Percentiles rank a stretch among this genome's conserved stretches.
Evolutionary conservation across 305 asterid species (phyloP).

Genomic region (Solanum chacoense): DNA sequence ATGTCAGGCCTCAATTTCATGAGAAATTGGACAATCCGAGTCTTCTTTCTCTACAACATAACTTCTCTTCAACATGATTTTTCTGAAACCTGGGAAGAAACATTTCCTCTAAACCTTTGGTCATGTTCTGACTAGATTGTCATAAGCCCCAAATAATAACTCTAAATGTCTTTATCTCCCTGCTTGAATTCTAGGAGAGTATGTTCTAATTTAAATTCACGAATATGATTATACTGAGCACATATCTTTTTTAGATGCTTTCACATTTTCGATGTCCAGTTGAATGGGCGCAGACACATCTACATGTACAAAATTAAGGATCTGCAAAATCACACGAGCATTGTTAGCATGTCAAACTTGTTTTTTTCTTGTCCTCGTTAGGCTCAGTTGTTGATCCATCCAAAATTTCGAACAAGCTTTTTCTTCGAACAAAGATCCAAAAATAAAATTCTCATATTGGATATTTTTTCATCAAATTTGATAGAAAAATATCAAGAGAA

Average conservation of each 20-base stretch:
- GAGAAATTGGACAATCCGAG: not conserved
- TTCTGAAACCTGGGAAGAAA: not conserved
- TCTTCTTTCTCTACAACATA: not conserved
- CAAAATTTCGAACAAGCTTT: not conserved
- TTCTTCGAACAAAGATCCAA: not conserved
- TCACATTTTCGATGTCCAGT: not conserved
- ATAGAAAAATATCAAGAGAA: not conserved
- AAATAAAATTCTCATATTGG: not conserved
- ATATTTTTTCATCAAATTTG: not conserved
- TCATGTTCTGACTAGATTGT: not conserved
- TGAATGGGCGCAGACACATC: not conserved
- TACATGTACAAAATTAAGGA: not conserved
- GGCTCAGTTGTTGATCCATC: not conserved
- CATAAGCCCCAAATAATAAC: not conserved
- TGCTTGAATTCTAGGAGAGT: not conserved
- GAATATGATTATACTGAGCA: not conserved
- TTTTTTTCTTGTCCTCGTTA: not conserved
- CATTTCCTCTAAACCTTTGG: not conserved
- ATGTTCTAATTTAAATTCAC: not conserved
- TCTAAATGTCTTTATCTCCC: not conserved
- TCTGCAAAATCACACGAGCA: not conserved
- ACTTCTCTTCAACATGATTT: not conserved
- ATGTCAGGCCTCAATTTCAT: not conserved
- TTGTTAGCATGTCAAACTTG: not conserved
- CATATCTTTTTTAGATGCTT: not conserved